A percentile compares a stretch with the other conserved stretches of the same genome.
phyloP scores from a whole-genome alignment of 805 yeast species.

The Priceomyces fermenticarens region DNA sequence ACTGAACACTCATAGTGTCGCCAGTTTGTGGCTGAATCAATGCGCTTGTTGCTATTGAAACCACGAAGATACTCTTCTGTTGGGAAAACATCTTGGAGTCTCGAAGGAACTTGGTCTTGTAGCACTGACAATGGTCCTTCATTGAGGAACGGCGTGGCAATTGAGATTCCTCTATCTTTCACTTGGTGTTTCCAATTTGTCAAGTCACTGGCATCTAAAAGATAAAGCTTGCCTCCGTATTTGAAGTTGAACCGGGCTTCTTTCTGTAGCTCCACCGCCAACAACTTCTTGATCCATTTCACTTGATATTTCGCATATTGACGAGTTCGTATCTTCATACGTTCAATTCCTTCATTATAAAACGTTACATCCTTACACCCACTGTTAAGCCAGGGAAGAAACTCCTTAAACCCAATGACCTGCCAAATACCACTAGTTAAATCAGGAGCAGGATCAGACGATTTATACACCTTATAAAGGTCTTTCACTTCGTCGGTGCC shows the following conservation, averaged over 20 bases:
- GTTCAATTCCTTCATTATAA: slow-evolving; percentile 51
- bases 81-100: slow-evolving; percentile 24
- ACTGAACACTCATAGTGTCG: slow-evolving; percentile 63
- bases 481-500: slow-evolving; percentile 67
- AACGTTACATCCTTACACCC: slow-evolving; percentile 7
- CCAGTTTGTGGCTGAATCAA: slow-evolving; percentile 48
- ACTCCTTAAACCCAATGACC: slow-evolving; percentile 91
- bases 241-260: slow-evolving; percentile 45
- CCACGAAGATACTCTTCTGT: slow-evolving; percentile 14
- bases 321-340: slow-evolving; percentile 82
- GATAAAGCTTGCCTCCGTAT: slow-evolving; percentile 62
- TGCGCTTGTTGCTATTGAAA: slow-evolving; percentile 35
- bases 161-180: slow-evolving; percentile 47
- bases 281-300: slow-evolving; percentile 79
- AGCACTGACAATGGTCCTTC: slow-evolving; percentile 25
- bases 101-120: slow-evolving; percentile 25
- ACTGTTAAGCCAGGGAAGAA: slow-evolving; percentile 60
- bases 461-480: slow-evolving; percentile 46
- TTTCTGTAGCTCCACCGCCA: slow-evolving; percentile 56
- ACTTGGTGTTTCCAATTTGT: slow-evolving; percentile 59
- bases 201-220: slow-evolving; percentile 78
- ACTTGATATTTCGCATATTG: slow-evolving; percentile 86
- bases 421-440: slow-evolving; percentile 84
- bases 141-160: slow-evolving; percentile 39
- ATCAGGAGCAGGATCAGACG: slow-evolving; percentile 38